A percentile compares a stretch with the other conserved stretches of the same genome.
Evolutionary conservation across 1,284 basidiomycete species (phyloP).

Genomic region (Neotropicomus parvogracilis): DNA sequence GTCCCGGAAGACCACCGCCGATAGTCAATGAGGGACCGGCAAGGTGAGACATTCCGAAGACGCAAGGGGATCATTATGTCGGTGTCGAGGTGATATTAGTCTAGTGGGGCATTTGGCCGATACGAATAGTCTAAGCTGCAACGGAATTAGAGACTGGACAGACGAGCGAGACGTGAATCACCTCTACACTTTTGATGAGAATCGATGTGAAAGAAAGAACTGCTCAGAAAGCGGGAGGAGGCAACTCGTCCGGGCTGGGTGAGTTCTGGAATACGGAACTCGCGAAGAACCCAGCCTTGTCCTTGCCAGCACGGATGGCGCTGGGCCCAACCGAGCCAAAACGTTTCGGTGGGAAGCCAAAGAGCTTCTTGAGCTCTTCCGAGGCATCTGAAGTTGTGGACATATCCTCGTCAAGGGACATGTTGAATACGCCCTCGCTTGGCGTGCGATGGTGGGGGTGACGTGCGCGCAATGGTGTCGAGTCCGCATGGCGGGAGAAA

Average conservation of each 20-base stretch:
- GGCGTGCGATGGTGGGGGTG: conserved; percentile 51
- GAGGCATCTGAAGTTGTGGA: conserved; percentile 41
- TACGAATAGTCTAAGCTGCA: conserved; percentile 30
- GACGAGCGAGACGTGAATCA: conserved; percentile 12
- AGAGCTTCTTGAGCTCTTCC: conserved; percentile 40
- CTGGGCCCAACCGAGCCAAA: conserved; percentile 31
- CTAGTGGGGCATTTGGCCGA: conserved; percentile 33
- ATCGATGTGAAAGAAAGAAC: conserved; percentile 21
- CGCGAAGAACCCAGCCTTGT: conserved; percentile 56
- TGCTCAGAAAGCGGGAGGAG: conserved; percentile 58
- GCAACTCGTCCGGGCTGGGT: conserved; percentile 72
- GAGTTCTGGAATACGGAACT: conserved; percentile 79
- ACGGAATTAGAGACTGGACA: background rate
- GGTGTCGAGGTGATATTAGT: conserved; percentile 33
- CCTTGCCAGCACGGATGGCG: conserved; percentile 25
- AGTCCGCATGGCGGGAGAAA: conserved; percentile 30
- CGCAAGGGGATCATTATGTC: conserved; percentile 22
- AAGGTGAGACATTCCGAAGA: conserved; percentile 14
- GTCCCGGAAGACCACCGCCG: conserved; percentile 18
- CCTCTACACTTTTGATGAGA: conserved; percentile 41
- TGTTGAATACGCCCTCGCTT: conserved; percentile 63
- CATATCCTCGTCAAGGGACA: conserved; percentile 66
- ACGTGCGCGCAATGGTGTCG: conserved; percentile 36
- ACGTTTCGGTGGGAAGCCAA: conserved; percentile 31
- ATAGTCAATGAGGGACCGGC: conserved; percentile 7